Evolutionary conservation across 768 basidiomycete species (phyloP).

Genomic region (Leccinum obscurum): DNA sequence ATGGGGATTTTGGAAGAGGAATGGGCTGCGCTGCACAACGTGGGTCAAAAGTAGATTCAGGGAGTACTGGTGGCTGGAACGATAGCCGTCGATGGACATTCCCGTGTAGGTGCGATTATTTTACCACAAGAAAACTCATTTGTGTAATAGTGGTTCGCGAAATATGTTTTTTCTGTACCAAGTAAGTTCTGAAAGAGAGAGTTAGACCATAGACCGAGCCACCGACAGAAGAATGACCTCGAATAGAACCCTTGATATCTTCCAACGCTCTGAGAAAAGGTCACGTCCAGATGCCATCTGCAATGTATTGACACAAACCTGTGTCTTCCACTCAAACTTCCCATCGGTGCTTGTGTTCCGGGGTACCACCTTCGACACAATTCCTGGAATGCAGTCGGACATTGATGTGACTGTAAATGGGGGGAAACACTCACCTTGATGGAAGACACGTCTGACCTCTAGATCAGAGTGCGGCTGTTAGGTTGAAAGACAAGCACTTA

Average conservation of each 20-base stretch:
- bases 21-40: conserved; percentile 19
- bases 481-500: conserved; percentile 35
- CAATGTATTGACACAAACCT: conserved; percentile 43
- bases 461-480: neutral
- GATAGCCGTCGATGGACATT: neutral
- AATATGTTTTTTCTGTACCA: conserved; percentile 84
- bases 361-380: conserved; percentile 74
- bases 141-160: conserved; percentile 28
- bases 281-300: conserved; percentile 1
- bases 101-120: neutral
- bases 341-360: conserved; percentile 19
- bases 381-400: conserved; percentile 47
- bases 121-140: neutral
- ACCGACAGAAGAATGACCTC: conserved; percentile 43
- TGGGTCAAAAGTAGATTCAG: neutral
- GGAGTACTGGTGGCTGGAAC: neutral
- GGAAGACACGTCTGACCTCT: conserved; percentile 70
- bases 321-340: conserved; percentile 47
- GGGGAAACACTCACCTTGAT: conserved; percentile 54
- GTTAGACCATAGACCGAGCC: conserved; percentile 4
- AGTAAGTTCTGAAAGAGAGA: conserved; percentile 54
- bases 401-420: neutral
- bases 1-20: conserved; percentile 37
- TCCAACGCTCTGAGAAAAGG: conserved; percentile 63
- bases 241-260: conserved; percentile 77